Evolutionary conservation across 768 basidiomycete species (phyloP), one percentile per base, ranked within the genome.

Genomic region (Suillus bovinus): DNA sequence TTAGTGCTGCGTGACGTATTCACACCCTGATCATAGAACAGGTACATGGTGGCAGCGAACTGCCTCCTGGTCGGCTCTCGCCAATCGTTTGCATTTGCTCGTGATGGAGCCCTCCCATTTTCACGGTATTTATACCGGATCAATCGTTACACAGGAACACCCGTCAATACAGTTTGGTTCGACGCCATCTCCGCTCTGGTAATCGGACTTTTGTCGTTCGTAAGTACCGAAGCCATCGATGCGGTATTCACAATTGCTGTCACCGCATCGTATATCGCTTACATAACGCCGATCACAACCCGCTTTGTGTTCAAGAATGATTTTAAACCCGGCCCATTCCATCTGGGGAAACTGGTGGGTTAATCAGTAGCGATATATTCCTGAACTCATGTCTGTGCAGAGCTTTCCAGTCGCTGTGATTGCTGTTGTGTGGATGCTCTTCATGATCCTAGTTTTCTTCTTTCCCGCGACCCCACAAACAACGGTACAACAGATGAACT

Each of bases 341-440:
- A n/a, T n/a, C n/a, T n/a, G n/a, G n/a, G n/a, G n/a, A n/a, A n/a
- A n/a, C n/a, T n/a, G n/a, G 44, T 22, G 11, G 22, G 44, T 46
- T 22, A 46, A 24, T 24, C 11, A 0, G n/a, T 22, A 22, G 5
- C 1, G 22, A 46, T 22, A 22, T 22, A 46, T 46, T 22, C 5
- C 6, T 13, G 22, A 47, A 6, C 24, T 24, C 7, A 47, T 24
- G 7, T 22, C n/a, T 6, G 2, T 24, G 7, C 42, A 72, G 72
- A 71, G 73, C 39, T 66, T 62, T 16, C 73, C 74, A 7, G 68
- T 74, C 24, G 68, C 77, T 3, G 66, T 69, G 57, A 66, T 76
- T 47, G 74, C 72, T 5, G 69, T 70, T 0, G 66, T 66, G 2
- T 79, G 75, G 66, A 79, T 79, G 78, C 67, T 69, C 8, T 78